phyloP scores from a whole-genome alignment of 2,329 filamentous ascomycete genomes.

The Elsinoe batatas region DNA sequence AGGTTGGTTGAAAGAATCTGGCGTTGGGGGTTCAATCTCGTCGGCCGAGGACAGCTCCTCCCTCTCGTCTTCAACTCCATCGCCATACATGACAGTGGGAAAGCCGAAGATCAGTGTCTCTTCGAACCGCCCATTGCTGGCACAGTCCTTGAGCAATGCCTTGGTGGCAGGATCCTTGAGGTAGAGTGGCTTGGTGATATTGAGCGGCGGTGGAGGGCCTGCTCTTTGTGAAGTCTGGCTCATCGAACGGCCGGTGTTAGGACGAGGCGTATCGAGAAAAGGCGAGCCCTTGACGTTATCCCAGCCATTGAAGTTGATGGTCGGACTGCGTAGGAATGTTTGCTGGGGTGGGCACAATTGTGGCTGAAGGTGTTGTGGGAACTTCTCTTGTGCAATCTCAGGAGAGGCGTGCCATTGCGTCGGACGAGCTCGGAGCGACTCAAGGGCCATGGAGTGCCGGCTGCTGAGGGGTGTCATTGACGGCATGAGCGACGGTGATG shows the following conservation, averaged over 20 bases:
- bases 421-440: not conserved
- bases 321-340: constrained; percentile 11
- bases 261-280: not conserved
- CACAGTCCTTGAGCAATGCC: constrained; percentile 9
- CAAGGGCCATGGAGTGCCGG: constrained; percentile 2
- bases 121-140: constrained; percentile 51
- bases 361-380: constrained; percentile 8
- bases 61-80: constrained; percentile 12
- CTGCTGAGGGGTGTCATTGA: not conserved
- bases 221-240: constrained; percentile 7
- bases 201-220: constrained; percentile 5
- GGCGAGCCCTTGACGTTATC: not conserved
- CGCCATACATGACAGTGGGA: constrained; percentile 34
- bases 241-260: constrained; percentile 2
- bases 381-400: not conserved
- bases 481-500: constrained; percentile 5
- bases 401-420: constrained; percentile 3
- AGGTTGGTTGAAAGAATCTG: constrained; percentile 6
- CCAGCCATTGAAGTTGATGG: not conserved
- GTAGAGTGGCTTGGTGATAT: constrained; percentile 9
- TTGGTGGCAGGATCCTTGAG: constrained; percentile 8
- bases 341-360: not conserved
- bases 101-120: constrained; percentile 93
- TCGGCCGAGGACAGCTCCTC: constrained; percentile 10
- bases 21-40: constrained; percentile 8